Evolutionary conservation across 148 eudicot species (phyloP), one percentile per base, ranked within the genome.

Genomic region (Simmondsia chinensis): DNA sequence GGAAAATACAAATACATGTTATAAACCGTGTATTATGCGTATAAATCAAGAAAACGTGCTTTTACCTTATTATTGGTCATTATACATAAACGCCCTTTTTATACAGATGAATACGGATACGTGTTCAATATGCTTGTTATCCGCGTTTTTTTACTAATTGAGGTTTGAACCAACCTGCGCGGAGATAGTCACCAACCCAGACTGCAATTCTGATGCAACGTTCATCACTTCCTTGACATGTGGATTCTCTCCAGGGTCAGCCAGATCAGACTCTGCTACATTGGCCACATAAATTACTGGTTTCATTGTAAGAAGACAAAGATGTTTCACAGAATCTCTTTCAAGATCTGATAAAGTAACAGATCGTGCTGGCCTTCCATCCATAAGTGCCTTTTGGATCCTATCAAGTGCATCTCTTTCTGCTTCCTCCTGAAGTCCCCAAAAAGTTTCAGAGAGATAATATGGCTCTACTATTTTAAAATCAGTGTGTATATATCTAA

Each of bases 311-410:
- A 91, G 96, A 57, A 91, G 69, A 73, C 99, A 91, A 34, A 91
- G 88, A 69, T 91, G 95, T 59, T 66, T 79, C 52, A 86, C 42
- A 46, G 85, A 76, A 17, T 91, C 99, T 59, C 72, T 85, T 58
- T 91, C 83, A 34, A 66, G 30, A 53, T 82, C 95, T 10, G 94
- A 67, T 46, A 86, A 74, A 61, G 79, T 19, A 44, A 82, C 89
- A 20, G 96, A 79, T 76, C 99, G 88, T 35, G 99, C 99, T 58
- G 95, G 96, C 68, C 71, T 91, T 55, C 99, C 99, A 66, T 82
- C 94, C 88, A 79, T 6, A 25, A 91, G 65, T 43, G 77, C 86
- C 56, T 60, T 70, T 48, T 76, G 89, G 54, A 91, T 73, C 69
- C 48, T 82, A 63, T 73, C 95, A 53, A 86, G 63, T 0, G 83